Evolutionary conservation across 164 flowering plant species (phyloP).

Genomic region (Magnolia sinica): DNA sequence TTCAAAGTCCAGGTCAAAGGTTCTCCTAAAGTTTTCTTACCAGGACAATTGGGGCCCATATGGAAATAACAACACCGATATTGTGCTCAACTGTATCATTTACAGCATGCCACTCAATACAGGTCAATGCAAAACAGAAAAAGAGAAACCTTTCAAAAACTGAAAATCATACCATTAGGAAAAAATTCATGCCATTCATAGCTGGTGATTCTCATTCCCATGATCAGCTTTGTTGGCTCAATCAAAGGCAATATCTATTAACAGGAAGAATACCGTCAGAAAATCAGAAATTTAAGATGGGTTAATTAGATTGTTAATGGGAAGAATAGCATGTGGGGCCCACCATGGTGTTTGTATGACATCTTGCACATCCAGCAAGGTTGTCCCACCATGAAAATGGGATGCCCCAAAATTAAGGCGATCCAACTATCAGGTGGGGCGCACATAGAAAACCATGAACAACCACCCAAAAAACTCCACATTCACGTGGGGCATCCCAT

Average conservation of each 20-base stretch:
- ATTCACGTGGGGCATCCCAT: too few species aligned
- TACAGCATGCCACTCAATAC: slow-evolving; percentile 17
- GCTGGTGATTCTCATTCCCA: slow-evolving; percentile 42
- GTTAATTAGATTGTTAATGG: neutral
- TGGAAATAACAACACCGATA: slow-evolving; percentile 69
- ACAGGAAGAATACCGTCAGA: slow-evolving; percentile 7
- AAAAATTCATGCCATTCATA: slow-evolving; percentile 97
- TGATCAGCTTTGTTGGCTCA: slow-evolving; percentile 69
- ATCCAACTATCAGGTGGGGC: too few species aligned
- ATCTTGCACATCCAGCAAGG: too few species aligned
- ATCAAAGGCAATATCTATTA: slow-evolving; percentile 73
- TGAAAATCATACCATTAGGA: slow-evolving; percentile 58
- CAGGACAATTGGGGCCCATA: slow-evolving; percentile 94
- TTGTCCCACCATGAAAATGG: too few species aligned
- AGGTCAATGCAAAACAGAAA: slow-evolving; percentile 6
- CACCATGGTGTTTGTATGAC: too few species aligned
- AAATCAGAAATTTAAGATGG: neutral
- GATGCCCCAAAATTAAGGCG: too few species aligned
- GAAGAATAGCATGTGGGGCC: too few species aligned
- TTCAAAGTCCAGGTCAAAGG: neutral
- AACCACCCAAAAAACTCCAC: too few species aligned
- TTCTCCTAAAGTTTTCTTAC: slow-evolving; percentile 40
- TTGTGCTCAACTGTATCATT: slow-evolving; percentile 61
- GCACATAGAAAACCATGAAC: too few species aligned
- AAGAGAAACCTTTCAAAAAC: neutral